Conservation (phyloP, 164 flowering plant species). For the Amborella trichopoda region DNA sequence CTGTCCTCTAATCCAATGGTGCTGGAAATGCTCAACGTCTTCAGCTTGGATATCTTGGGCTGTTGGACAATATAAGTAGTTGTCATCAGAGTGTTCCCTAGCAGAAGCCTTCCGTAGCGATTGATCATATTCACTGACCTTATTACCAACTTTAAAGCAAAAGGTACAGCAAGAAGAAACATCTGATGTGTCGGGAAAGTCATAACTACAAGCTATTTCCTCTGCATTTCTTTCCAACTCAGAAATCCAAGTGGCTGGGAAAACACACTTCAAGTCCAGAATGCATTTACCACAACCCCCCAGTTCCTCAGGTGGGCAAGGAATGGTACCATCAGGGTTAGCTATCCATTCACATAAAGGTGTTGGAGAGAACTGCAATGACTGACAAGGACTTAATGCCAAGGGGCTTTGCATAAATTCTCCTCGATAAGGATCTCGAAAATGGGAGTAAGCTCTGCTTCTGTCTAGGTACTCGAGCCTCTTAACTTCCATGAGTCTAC, state of each 20-base stretch:
- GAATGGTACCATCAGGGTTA: slow-evolving; percentile 21
- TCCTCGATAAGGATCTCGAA: slow-evolving; percentile 11
- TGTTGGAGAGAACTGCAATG: slow-evolving; percentile 7
- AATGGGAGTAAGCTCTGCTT: slow-evolving; percentile 16
- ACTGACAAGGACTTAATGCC: slow-evolving; percentile 1
- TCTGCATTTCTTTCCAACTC: slow-evolving; percentile 49
- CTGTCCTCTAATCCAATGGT: slow-evolving; percentile 63
- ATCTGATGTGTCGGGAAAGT: slow-evolving; percentile 33
- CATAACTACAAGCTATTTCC: slow-evolving; percentile 41
- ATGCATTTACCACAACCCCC: slow-evolving; percentile 56
- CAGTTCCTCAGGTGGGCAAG: slow-evolving; percentile 44
- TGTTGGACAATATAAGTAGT: slow-evolving; percentile 45
- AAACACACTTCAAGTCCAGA: slow-evolving; percentile 43
- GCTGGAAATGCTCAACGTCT: slow-evolving; percentile 56
- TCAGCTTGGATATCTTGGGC: slow-evolving; percentile 24
- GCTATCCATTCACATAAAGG: slow-evolving; percentile 18
- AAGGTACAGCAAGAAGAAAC: slow-evolving; percentile 28
- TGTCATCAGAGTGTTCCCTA: slow-evolving; percentile 38
- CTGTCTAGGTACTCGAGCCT: slow-evolving; percentile 8
- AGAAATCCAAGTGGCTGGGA: slow-evolving; percentile 39
- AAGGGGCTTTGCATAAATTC: slow-evolving; percentile 3
- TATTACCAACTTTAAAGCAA: slow-evolving; percentile 19
- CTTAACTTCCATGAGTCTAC: slow-evolving; percentile 11
- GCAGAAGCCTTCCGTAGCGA: slow-evolving; percentile 25
- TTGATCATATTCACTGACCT: slow-evolving; percentile 12